Conservation (phyloP, 305 asterid species). For the Rubia peregrina region DNA sequence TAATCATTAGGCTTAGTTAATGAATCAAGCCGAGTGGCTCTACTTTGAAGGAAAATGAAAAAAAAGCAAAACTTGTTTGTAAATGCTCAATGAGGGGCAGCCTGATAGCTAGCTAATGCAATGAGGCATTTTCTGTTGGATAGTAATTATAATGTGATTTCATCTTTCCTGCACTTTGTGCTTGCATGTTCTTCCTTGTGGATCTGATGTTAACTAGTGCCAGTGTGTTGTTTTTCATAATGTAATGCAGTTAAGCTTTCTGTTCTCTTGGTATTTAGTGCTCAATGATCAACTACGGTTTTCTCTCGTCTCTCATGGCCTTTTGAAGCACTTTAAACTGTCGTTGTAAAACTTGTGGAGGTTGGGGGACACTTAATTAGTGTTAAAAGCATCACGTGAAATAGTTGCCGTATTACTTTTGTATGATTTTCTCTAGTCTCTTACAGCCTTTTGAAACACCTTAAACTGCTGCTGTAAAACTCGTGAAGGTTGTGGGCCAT, state of each 20-base stretch:
- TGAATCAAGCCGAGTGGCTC: not conserved
- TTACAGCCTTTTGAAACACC: constrained; percentile 1
- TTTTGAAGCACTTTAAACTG: not conserved
- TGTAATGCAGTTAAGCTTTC: not conserved
- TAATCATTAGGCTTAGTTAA: not conserved
- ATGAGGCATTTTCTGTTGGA: no score
- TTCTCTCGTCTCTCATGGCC: not conserved
- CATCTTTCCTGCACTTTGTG: no score
- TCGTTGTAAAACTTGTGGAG: no score
- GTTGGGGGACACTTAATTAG: not conserved
- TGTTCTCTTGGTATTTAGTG: not conserved
- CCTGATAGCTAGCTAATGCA: no score
- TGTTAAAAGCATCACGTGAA: not conserved
- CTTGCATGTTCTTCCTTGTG: not conserved
- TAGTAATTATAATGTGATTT: no score
- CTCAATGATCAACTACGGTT: constrained; percentile 3
- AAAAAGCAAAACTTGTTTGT: no score
- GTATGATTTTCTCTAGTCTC: not conserved
- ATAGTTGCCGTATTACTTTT: not conserved
- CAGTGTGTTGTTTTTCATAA: not conserved
- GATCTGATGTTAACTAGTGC: not conserved
- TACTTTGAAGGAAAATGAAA: not conserved
- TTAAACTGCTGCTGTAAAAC: not conserved
- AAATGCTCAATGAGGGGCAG: no score
- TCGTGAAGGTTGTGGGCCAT: not conserved